Evolutionary conservation across 2,329 filamentous ascomycete species (phyloP).

Genomic region (Colletotrichum musicola): DNA sequence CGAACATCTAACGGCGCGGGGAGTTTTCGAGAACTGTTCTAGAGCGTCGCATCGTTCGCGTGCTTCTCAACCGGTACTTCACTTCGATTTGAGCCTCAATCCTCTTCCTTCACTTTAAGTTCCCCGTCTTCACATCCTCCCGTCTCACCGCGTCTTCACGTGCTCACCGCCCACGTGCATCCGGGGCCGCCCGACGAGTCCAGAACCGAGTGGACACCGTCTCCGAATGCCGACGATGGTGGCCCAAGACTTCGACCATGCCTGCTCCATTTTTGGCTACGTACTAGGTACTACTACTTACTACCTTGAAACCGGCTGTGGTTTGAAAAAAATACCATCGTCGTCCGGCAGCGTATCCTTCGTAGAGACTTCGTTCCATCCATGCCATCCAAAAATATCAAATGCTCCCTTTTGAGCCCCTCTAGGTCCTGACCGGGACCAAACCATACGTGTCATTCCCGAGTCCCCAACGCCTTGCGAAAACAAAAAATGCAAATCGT

Average conservation of each 20-base stretch:
- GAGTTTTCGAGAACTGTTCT: neutral
- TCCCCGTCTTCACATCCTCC: no score
- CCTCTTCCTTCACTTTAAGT: neutral
- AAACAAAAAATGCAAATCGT: neutral
- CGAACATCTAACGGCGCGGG: no score
- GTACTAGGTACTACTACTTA: constrained; percentile 3
- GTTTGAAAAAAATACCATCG: neutral
- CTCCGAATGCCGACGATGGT: neutral
- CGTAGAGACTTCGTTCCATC: neutral
- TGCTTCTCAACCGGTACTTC: neutral
- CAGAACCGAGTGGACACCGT: neutral
- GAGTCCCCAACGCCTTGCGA: constrained; percentile 30
- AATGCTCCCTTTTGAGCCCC: constrained; percentile 9
- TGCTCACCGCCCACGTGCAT: neutral
- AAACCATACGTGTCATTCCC: neutral
- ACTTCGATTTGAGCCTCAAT: neutral
- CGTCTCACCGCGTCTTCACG: neutral
- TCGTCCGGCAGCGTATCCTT: neutral
- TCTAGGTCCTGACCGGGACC: constrained; percentile 27
- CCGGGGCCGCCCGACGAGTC: constrained; percentile 1
- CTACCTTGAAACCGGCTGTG: constrained; percentile 1
- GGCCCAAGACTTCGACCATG: neutral
- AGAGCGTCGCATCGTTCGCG: neutral
- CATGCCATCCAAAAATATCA: neutral
- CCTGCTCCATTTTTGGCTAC: constrained; percentile 14